Base-by-base conservation (phyloP, 768 basidiomycete species). In the Hortiboletus campestris region DNA sequence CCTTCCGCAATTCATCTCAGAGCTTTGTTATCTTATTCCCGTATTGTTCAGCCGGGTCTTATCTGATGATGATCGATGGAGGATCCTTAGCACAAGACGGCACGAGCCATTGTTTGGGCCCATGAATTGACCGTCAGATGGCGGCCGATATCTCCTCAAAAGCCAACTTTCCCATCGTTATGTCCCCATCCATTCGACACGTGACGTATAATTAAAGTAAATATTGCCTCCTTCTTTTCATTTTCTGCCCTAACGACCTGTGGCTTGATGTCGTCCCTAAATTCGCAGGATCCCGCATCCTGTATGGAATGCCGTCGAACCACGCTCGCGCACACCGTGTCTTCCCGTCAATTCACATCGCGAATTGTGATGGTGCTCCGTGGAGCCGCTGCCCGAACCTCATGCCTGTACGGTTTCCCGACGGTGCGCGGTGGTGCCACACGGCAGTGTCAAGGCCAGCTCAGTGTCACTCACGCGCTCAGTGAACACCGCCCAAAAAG, bases 321-420 rank as follows among this genome's bases (percentile, higher is more conserved):
- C 50, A 25, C 16, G 10, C 38, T 19, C 17, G 28, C 17, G 31
- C 32, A 12, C 38, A 25, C 38, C 34, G 11, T 41, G 38, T 42
- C 63, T 12, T 25, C 46, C 43, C 51, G 14, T n/a, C 36, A 12
- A 3, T 29, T 34, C 39, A n/a, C n/a, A 28, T 55, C 52, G 51
- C 56, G 59, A 61, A 66, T 68, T 61, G 29, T 36, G 39, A 47
- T 44, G 45, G 50, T 51, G 4, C 42, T 57, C 63, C 65, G 54
- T 62, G 43, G 32, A 53, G 29, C 52, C 14, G 39, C 52, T 41
- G 32, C 48, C 51, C 52, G 38, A 44, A 39, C 11, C 16, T 31
- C 28, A 28, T 25, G 10, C 44, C 22, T 22, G n/a, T n/a, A 25
- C 25, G 19, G 25, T 51, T n/a, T 25, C 40, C 47, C 36, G 44